These are phyloP conservation scores for Globisporangium ultimum DNA, from an alignment of 352 stramenopile genomes.

Conservation along the genomic window DNA sequence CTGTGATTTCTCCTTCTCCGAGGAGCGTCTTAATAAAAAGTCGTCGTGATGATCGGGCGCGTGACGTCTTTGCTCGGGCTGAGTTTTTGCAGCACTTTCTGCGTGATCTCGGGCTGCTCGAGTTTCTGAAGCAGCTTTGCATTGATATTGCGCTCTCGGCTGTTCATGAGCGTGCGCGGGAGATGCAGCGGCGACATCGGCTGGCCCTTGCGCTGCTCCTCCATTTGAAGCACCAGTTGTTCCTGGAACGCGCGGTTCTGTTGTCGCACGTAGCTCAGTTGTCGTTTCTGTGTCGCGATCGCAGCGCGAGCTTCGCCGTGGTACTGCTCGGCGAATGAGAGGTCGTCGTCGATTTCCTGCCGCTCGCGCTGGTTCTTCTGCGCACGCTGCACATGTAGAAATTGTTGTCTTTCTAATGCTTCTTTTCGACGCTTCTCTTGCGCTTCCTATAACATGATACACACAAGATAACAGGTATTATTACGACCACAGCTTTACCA, in stretches of 20 bases:
- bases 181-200: constrained; percentile 51
- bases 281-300: constrained; percentile 40
- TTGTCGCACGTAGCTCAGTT: constrained; percentile 26
- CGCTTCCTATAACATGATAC: constrained; percentile 9
- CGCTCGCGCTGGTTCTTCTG: constrained; percentile 56
- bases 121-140: constrained; percentile 68
- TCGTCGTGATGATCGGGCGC: constrained; percentile 40
- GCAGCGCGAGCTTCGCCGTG: constrained; percentile 39
- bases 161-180: constrained; percentile 64
- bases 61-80: constrained; percentile 45
- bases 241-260: constrained; percentile 63
- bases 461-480: too few relatives aligned
- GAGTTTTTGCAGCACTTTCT: constrained; percentile 62
- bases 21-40: constrained; percentile 50
- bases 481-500: too few relatives aligned
- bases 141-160: constrained; percentile 55
- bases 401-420: constrained; percentile 53
- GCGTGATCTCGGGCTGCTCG: constrained; percentile 42
- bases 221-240: constrained; percentile 60
- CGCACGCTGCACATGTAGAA: constrained; percentile 37
- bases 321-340: constrained; percentile 51
- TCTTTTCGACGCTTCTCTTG: constrained; percentile 35
- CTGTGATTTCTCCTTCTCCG: background rate
- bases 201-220: constrained; percentile 43
- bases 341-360: constrained; percentile 57